Evolutionary conservation across 2,329 filamentous ascomycete species (phyloP), one percentile per base, ranked within the genome.

Genomic region (Torrubiella hemipterigena): DNA sequence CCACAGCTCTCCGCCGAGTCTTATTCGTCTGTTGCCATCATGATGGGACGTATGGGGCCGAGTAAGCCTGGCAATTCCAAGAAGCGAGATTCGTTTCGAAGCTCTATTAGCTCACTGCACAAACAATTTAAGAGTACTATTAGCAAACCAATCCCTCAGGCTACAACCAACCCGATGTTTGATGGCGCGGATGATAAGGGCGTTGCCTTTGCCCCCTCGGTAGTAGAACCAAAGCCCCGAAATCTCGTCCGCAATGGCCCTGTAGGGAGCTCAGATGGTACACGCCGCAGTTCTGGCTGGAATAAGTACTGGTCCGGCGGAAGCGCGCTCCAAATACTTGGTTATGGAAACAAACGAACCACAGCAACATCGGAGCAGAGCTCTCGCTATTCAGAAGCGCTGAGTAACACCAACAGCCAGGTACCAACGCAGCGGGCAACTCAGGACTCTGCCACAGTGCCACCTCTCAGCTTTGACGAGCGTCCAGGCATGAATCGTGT

Each of bases 251-350:
- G n/a, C n/a, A 50, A 47, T 26, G 45, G 38, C 36, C 57, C 33
- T 37, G 42, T 38, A 38, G 54, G 48, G 32, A 45, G 38, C 39
- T 55, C 65, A 30, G 64, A 60, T 29, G 56, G 55, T 27, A 56
- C 61, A 14, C 65, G 74, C 33, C 65, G 73, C 46, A 82, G 77
- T 43, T 83, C 78, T 4, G 78, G 78, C 29, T 85, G 80, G 80
- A 83, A 82, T 51, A 63, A 73, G 32, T 85, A 84, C 54, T 85
- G 81, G 70, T 81, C 78, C 11, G 78, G 77, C 30, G 80, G 79
- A 32, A 81, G 77, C 41, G 69, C 76, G 7, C 56, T 78, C 34
- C 77, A 78, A 45, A 69, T 79, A 16, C 59, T 81, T 7, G 75
- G 73, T 11, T 69, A 76, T 31, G 72, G 69, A 11, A 50, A 49